phyloP scores from a whole-genome alignment of 1,139 yeast species.

The Hemisphaericaspora xylanilytica region DNA sequence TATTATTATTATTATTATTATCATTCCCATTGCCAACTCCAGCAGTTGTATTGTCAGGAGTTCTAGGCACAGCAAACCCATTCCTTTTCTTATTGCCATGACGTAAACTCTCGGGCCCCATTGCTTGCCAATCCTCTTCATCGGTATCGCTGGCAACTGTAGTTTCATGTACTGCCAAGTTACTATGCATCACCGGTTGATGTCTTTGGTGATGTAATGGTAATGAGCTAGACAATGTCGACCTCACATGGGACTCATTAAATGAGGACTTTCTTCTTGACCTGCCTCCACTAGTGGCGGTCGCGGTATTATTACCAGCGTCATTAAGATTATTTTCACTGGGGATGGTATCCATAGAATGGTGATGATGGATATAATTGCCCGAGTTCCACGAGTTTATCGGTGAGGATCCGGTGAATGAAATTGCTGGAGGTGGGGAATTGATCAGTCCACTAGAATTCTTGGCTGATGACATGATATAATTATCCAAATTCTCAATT shows the following conservation, averaged over 20 bases:
- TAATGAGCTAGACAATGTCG: constrained; percentile 36
- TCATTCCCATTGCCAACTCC: neutral
- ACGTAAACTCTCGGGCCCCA: constrained; percentile 69
- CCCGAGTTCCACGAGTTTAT: constrained; percentile 25
- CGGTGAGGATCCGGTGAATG: constrained; percentile 22
- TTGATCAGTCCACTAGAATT: constrained; percentile 36
- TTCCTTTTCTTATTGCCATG: constrained; percentile 19
- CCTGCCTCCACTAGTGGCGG: constrained; percentile 18
- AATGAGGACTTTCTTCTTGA: constrained; percentile 43
- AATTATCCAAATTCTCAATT: constrained; percentile 44
- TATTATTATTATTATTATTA: constrained; percentile 5
- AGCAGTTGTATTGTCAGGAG: neutral
- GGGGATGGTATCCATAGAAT: constrained; percentile 5
- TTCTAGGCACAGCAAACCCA: neutral
- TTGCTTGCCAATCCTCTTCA: constrained; percentile 93
- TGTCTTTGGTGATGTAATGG: constrained; percentile 16
- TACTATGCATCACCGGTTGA: constrained; percentile 1
- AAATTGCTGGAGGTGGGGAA: constrained; percentile 37
- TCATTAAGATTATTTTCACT: neutral
- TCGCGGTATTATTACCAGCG: constrained; percentile 12
- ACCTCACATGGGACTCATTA: constrained; percentile 43
- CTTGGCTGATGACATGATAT: constrained; percentile 40
- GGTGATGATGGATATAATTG: constrained; percentile 11
- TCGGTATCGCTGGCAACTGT: constrained; percentile 52
- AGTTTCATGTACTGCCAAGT: constrained; percentile 4